Percentiles rank a stretch among this genome's conserved stretches.
phyloP scores from a whole-genome alignment of 768 basidiomycete species.

The Termitomyces bulborhizus region DNA sequence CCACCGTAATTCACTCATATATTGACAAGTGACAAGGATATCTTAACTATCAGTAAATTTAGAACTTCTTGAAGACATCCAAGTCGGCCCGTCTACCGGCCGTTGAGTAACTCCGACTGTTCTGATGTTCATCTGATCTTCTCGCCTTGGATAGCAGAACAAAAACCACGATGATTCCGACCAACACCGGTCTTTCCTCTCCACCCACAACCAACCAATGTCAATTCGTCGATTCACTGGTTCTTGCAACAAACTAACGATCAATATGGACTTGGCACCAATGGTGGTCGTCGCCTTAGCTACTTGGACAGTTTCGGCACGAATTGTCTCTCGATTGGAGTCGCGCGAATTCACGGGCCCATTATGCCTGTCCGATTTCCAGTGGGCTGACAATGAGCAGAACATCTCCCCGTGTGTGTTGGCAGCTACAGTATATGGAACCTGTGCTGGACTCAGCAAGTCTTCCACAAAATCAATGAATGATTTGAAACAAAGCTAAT shows the following conservation, averaged over 20 bases:
- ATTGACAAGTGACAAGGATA: no score
- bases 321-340: not conserved
- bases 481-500: not conserved
- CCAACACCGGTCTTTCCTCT: not conserved
- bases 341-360: slow-evolving; percentile 16
- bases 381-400: slow-evolving; percentile 30
- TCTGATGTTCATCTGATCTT: not conserved
- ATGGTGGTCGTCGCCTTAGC: slow-evolving; percentile 3
- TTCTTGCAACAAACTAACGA: not conserved
- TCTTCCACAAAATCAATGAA: not conserved
- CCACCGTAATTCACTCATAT: no score
- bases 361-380: slow-evolving; percentile 25
- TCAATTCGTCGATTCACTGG: not conserved
- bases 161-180: not conserved
- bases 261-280: not conserved
- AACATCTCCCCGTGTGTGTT: slow-evolving; percentile 29
- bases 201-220: not conserved
- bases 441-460: slow-evolving; percentile 33
- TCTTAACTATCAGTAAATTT: no score
- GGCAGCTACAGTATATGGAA: slow-evolving; percentile 26
- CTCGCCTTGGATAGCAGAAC: not conserved
- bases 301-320: not conserved
- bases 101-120: slow-evolving; percentile 6
- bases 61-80: not conserved
- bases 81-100: slow-evolving; percentile 2